phyloP scores from a whole-genome alignment of 2,329 filamentous ascomycete species.

The Colletotrichum horii region DNA sequence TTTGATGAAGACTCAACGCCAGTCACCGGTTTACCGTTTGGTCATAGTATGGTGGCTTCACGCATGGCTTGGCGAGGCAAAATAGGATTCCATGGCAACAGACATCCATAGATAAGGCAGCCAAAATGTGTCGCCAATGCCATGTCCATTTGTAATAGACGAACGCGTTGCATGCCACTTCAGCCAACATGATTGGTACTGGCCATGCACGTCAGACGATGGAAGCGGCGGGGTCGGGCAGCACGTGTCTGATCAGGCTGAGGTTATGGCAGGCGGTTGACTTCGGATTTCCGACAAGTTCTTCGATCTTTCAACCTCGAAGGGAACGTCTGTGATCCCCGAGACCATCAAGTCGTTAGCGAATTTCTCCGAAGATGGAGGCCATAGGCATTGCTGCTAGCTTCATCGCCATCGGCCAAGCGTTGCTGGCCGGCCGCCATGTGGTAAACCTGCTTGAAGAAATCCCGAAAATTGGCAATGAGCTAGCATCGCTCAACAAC shows the following conservation, averaged over 20 bases:
- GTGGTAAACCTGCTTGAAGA: not conserved
- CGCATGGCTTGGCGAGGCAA: not conserved
- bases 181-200: not conserved
- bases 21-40: accelerated
- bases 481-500: not conserved
- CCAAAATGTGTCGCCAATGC: not conserved
- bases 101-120: not conserved
- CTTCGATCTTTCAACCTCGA: not conserved
- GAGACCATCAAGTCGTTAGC: not conserved
- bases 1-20: not conserved
- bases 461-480: not conserved
- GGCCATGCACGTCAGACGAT: not conserved
- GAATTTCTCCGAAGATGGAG: not conserved
- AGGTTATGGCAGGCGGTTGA: not conserved
- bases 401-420: slow-evolving; percentile 18
- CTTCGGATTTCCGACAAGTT: not conserved
- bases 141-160: not conserved
- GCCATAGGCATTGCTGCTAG: slow-evolving; percentile 12
- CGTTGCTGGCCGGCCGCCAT: not conserved
- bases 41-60: not conserved
- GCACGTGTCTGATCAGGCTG: not conserved
- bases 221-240: not conserved
- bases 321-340: not conserved
- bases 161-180: not conserved
- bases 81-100: not conserved